Base-by-base conservation (phyloP, 2,329 filamentous ascomycete genomes). In the Cladophialophora immunda region DNA sequence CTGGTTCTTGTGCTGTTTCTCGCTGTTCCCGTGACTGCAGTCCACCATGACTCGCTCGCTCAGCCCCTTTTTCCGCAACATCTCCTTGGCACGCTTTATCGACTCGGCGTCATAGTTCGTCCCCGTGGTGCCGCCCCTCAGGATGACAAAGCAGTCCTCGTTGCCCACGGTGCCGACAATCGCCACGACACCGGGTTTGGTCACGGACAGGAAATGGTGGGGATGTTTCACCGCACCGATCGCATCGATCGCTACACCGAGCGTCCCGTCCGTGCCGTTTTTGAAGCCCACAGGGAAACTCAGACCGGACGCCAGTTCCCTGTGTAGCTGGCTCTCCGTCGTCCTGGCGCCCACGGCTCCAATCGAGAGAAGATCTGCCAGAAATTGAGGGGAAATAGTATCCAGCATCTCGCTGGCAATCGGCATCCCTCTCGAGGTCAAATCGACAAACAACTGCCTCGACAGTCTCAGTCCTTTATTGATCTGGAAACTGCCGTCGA, bases 221-320 rank as follows among this genome's bases (percentile, higher is more conserved):
- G 81, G 81, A 74, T 83, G 79, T 59, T 78, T 76, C 5, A 82
- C 81, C 27, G 92, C 90, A 67, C 94, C 95, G 78, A 98, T 97
- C 36, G 95, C 95, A 78, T 99, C 95, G 75, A 98, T 96, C 22
- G 94, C 94, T 22, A 98, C 94, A 30, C 88, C 89, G 64, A 99
- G 84, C 74, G 91, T 93, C 50, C 95, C 95, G 76, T 99, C 95
- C 27, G 95, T 99, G 69, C 95, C 95, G 81, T 99, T 99, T 89
- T 99, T 99, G 90, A 97, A 99, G 67, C 95, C 95, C 72, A 99
- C 94, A 25, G 95, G 95, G 90, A 97, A 98, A 65, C 92, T 97
- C 62, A 98, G 86, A 74, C 95, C 95, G 30, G 92, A 96, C 4
- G 95, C 95, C 70, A 99, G 88, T 83, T 99, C 95, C 70, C 95